phyloP scores from a whole-genome alignment of 192 early-diverging fungal species.

The Umbelopsis sp. region DNA sequence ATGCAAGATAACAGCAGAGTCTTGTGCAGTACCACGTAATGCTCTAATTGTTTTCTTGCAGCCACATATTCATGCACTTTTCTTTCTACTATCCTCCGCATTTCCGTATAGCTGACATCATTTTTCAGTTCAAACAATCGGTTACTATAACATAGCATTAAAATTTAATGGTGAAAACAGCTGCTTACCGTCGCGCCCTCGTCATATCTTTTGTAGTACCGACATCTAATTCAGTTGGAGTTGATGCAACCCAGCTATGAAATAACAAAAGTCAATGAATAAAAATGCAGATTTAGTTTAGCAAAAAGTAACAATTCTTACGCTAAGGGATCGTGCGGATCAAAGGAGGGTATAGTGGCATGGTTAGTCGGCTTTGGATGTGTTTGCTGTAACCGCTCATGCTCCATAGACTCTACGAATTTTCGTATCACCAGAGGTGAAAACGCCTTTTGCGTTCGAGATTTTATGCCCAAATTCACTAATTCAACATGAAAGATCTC shows the following conservation, averaged over 20 bases:
- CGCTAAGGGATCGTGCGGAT: not conserved
- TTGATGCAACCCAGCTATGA: not conserved
- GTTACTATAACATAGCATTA: too few species aligned
- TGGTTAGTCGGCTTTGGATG: not conserved
- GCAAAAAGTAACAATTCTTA: not conserved
- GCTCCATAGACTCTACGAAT: not conserved
- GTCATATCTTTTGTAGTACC: not conserved
- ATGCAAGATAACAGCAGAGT: not conserved
- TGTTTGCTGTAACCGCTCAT: not conserved
- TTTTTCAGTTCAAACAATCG: not conserved
- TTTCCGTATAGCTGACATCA: not conserved
- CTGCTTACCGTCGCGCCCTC: not conserved
- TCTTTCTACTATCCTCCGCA: not conserved
- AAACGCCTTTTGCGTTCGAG: constrained; percentile 2
- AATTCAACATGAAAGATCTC: not conserved
- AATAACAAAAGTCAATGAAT: not conserved
- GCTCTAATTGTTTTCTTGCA: not conserved
- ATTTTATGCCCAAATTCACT: constrained; percentile 11
- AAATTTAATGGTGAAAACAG: too few species aligned
- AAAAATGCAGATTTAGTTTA: not conserved
- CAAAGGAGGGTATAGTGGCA: not conserved
- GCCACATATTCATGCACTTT: not conserved
- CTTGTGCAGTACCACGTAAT: not conserved
- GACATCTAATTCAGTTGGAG: not conserved
- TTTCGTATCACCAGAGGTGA: not conserved